phyloP scores from a whole-genome alignment of 352 stramenopile species.

The Peronospora farinosa region DNA sequence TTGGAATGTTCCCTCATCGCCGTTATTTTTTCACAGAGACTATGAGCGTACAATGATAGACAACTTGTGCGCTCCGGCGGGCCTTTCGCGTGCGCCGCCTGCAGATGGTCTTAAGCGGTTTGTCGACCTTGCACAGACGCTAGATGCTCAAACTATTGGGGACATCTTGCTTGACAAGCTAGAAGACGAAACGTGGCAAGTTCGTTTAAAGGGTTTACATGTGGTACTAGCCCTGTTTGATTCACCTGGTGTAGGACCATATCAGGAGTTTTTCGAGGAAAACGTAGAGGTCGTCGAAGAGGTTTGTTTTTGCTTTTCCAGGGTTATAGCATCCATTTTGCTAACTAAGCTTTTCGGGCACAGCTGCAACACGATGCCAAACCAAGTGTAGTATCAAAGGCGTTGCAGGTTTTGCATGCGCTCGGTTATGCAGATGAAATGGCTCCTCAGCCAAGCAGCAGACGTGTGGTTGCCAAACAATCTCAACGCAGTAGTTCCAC shows the following conservation, averaged over 20 bases:
- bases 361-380: conserved; percentile 71
- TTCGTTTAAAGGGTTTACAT: conserved; percentile 76
- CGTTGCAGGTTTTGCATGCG: conserved; percentile 56
- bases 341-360: conserved; percentile 2
- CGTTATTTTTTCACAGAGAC: conserved; percentile 33
- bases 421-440: conserved; percentile 60
- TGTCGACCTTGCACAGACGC: conserved; percentile 79
- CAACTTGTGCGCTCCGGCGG: conserved; percentile 67
- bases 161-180: conserved; percentile 85
- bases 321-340: neutral
- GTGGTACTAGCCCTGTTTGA: conserved; percentile 75
- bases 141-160: conserved; percentile 78
- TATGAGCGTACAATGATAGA: conserved; percentile 86
- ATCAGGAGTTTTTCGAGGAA: conserved; percentile 78
- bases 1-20: conserved; percentile 2
- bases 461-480: conserved; percentile 9
- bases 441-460: conserved; percentile 9
- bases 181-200: conserved; percentile 77
- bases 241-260: conserved; percentile 51
- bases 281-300: conserved; percentile 80
- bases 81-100: conserved; percentile 65
- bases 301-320: conserved; percentile 17
- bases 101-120: conserved; percentile 77
- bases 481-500: conserved; percentile 16
- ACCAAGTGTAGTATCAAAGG: conserved; percentile 70